These are phyloP conservation scores for Haematococcus sp. DNA, from an alignment of 139 green algal species.

Conservation along the genomic window DNA sequence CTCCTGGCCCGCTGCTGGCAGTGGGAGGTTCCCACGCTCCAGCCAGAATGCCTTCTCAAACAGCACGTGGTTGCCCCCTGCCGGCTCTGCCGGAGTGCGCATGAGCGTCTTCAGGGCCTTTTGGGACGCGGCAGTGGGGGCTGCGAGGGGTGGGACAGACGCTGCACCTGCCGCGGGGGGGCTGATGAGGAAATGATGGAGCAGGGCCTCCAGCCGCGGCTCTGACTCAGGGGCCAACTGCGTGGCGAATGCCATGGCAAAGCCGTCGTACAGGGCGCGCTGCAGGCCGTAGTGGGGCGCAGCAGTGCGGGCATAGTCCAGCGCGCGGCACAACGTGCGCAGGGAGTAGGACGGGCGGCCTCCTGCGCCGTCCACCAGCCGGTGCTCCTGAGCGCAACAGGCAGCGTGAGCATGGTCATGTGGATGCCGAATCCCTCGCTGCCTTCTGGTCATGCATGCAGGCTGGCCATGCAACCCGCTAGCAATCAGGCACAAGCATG, in stretches of 20 bases:
- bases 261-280: conserved; percentile 88
- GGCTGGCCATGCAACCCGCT: too few species aligned
- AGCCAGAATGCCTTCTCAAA: conserved; percentile 95
- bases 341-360: conserved; percentile 89
- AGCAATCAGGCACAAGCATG: too few species aligned
- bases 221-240: conserved; percentile 52
- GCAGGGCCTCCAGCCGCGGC: conserved; percentile 66
- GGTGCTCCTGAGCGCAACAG: conserved; percentile 46
- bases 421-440: background rate
- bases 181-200: conserved; percentile 27
- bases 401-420: background rate
- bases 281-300: conserved; percentile 84
- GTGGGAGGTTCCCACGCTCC: conserved; percentile 57
- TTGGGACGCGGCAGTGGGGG: background rate
- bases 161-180: too few species aligned
- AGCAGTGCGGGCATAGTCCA: conserved; percentile 81
- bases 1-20: conserved; percentile 44
- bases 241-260: conserved; percentile 93
- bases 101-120: conserved; percentile 44
- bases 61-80: conserved; percentile 56
- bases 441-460: too few species aligned
- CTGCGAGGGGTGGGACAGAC: background rate
- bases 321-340: conserved; percentile 85
- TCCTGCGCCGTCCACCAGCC: conserved; percentile 81
- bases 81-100: conserved; percentile 37